These are phyloP conservation scores for Rubia peregrina DNA, from an alignment of 305 asterid species.

Conservation along the genomic window DNA sequence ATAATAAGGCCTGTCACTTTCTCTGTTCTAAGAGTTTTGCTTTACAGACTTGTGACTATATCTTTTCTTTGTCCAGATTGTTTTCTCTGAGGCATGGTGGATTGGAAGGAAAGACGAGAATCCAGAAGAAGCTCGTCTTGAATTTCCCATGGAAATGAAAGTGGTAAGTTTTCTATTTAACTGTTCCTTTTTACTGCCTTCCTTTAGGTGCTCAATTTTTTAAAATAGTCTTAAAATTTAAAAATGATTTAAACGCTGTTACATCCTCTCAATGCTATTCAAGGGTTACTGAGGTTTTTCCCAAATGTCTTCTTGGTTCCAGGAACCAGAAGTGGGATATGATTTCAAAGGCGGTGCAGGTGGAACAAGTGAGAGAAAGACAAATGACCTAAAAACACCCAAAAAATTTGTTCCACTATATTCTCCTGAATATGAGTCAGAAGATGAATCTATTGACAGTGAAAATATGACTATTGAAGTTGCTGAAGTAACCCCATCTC, in stretches of 20 bases:
- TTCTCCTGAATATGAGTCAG: constrained; percentile 36
- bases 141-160: constrained; percentile 62
- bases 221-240: background rate
- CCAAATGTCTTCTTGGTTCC: constrained; percentile 18
- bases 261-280: background rate
- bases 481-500: constrained; percentile 50
- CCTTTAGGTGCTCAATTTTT: background rate
- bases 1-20: background rate
- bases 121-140: constrained; percentile 69
- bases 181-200: constrained; percentile 3
- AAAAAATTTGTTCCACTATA: constrained; percentile 30
- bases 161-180: constrained; percentile 36
- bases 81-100: constrained; percentile 96
- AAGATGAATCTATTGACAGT: constrained; percentile 47
- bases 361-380: constrained; percentile 30
- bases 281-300: background rate
- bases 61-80: constrained; percentile 45
- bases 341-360: constrained; percentile 89
- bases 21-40: background rate
- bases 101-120: constrained; percentile 78
- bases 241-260: background rate
- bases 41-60: constrained; percentile 12
- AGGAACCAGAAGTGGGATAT: constrained; percentile 44
- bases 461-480: constrained; percentile 34
- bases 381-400: constrained; percentile 27